Evolutionary conservation across 176 grass and related monocot species (phyloP), one percentile per base, ranked within the genome.

Genomic region (Ensete glaucum): DNA sequence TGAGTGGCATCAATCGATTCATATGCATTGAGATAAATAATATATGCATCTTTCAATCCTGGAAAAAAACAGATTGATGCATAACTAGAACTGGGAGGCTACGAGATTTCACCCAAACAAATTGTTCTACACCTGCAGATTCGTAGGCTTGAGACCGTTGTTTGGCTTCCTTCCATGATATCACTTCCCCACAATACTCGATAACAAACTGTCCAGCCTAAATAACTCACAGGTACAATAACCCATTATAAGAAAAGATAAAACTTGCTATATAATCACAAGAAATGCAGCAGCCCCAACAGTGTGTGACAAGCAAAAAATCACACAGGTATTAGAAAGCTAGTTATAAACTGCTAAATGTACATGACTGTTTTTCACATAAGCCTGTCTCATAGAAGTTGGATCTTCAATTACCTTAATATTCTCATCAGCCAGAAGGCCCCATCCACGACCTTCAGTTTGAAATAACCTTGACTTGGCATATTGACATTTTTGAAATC

Each of bases 1-100:
- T 62, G 84, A 85, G 95, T 98, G 56, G 95, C 95, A 81, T 98
- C 95, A 85, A 98, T 98, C 25, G 95, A 98, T 73, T 98, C 95
- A 78, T 98, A 81, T 77, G 90, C 84, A 29, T 98, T 93, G 59
- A 91, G 90, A 82, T 89, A 91, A 84, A 98, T 93, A 64, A 98
- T 98, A 82, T 98, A 98, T 53, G 95, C 86, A 67, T 93, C 95
- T 71, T 67, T 93, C 69, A 98, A 81, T 77, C 90, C 95, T 93
- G 82, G 51, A 81, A 87, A 70, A 25, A 77, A 21, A 25, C 6
- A 81, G 56, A 83, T 76, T 15, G 25, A 51, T 65, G 15, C 8
- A 34, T 57, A 67, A 67, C 50, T 52, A 52, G 34, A 19, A 20
- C 48, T 17, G 15, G 50, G n/a, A 76, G 3, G 49, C 7, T 22